phyloP scores from a whole-genome alignment of 345 rosid genomes.

The Passiflora organensis region DNA sequence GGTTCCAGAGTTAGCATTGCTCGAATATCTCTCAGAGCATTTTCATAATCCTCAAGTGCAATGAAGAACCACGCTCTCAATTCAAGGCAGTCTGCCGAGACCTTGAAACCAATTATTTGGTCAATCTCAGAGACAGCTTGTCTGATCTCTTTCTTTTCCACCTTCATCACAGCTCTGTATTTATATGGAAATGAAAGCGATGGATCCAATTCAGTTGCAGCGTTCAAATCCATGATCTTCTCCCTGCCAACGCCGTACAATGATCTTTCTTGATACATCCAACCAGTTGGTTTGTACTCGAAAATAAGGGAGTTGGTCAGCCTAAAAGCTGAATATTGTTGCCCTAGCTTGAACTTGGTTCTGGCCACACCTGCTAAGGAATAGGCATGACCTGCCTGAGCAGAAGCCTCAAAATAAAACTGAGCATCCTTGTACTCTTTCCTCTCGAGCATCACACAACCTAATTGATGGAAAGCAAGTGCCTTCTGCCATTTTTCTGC shows the following conservation, averaged over 20 bases:
- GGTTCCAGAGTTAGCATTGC: conserved; percentile 75
- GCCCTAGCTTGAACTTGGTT: conserved; percentile 70
- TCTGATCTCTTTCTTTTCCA: conserved; percentile 52
- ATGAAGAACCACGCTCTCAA: conserved; percentile 74
- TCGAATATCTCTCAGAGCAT: conserved; percentile 66
- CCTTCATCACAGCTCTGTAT: conserved; percentile 60
- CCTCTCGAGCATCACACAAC: conserved; percentile 65
- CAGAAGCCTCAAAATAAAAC: conserved; percentile 60
- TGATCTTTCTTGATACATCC: conserved; percentile 96
- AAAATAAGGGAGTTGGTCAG: conserved; percentile 57
- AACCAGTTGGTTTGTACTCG: conserved; percentile 60
- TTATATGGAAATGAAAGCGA: conserved; percentile 72
- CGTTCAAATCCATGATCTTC: conserved; percentile 53
- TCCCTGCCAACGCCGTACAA: conserved; percentile 54
- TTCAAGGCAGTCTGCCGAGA: conserved; percentile 73
- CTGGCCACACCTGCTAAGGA: conserved; percentile 79
- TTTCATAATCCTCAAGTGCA: conserved; percentile 58
- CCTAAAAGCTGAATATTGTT: conserved; percentile 57
- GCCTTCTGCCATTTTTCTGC: conserved; percentile 67
- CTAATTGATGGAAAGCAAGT: conserved; percentile 72
- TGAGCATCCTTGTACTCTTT: conserved; percentile 53
- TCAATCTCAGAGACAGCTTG: conserved; percentile 68
- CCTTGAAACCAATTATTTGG: conserved; percentile 61
- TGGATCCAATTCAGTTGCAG: conserved; percentile 84
- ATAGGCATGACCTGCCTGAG: conserved; percentile 72